Evolutionary conservation across 1,284 basidiomycete species (phyloP), one percentile per base, ranked within the genome.

Genomic region (Blastosporella zonata): DNA sequence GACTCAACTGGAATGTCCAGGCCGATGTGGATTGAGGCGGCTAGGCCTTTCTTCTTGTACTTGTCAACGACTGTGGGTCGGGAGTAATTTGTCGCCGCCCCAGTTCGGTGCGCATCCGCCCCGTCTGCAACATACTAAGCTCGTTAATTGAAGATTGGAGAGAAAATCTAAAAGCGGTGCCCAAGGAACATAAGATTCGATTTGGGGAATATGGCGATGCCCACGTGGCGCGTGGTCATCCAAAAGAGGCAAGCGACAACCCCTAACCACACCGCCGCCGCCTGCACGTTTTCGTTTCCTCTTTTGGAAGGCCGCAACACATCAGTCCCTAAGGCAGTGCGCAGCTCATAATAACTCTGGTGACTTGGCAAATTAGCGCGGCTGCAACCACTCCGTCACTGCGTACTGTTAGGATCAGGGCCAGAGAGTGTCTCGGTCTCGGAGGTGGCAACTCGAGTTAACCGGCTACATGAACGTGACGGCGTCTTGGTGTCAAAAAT

Each of bases 41-140:
- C 27, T 47, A 29, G 29, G 45, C 40, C 40, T 31, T 55, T 41
- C 47, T 46, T 43, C 54, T 62, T 59, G 56, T 61, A 61, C 58
- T 53, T 36, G 28, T 49, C 47, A 52, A 43, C 49, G 23, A 46
- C 9, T 34, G 23, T 48, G 44, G 29, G 40, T 52, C 59, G 58
- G 59, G 17, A 50, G 17, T 40, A 41, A 34, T 27, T 35, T 47
- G 34, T 18, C 46, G 20, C 58, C 59, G 58, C 49, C 35, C 46
- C 43, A 44, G 47, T 52, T 50, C 51, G 54, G 53, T 50, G 40
- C 3, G 23, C 35, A 20, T 20, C 31, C n/a, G 12, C 37, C 21
- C 55, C 52, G 46, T 55, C 27, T 15, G 40, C 53, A 45, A 53
- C 56, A 57, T 59, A 46, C 33, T 35, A 40, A 28, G 27, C 49